These are phyloP conservation scores for Buddleja alternifolia DNA, from an alignment of 257 asterid genomes.

Conservation along the genomic window DNA sequence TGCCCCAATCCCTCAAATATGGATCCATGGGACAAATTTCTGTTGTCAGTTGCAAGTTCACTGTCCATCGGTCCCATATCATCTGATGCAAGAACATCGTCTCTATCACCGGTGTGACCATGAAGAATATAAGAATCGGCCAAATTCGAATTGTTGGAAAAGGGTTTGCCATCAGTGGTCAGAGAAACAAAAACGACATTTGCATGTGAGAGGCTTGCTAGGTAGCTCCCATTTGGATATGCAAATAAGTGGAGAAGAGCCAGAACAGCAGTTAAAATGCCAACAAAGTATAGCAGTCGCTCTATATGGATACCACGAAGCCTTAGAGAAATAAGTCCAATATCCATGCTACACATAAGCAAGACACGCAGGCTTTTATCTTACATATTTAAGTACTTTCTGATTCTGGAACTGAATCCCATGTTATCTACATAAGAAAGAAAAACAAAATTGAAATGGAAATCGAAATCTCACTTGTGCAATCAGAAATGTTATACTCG, in stretches of 20 bases:
- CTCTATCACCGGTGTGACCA: conserved; percentile 6
- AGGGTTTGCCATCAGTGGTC: conserved; percentile 21
- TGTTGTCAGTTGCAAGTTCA: conserved; percentile 17
- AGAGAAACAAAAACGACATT: conserved; percentile 27
- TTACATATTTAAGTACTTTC: conserved; percentile 1
- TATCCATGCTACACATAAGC: conserved; percentile 34
- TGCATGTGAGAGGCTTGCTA: conserved; percentile 31
- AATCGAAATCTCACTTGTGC: neutral
- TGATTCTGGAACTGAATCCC: neutral
- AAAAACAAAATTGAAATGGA: neutral
- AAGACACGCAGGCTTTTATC: conserved; percentile 1
- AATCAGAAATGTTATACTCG: neutral
- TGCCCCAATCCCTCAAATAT: conserved; percentile 10
- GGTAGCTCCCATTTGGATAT: conserved; percentile 36
- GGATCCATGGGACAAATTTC: neutral
- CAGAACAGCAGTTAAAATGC: conserved; percentile 32
- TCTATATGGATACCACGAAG: conserved; percentile 19
- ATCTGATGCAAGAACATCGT: conserved; percentile 17
- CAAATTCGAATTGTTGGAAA: conserved; percentile 24
- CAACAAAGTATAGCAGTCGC: conserved; percentile 33
- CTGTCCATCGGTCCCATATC: conserved; percentile 12
- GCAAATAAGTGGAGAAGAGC: conserved; percentile 39
- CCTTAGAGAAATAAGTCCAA: conserved; percentile 33
- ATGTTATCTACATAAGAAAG: neutral
- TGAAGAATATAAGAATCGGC: conserved; percentile 23